Percentiles rank a stretch among this genome's conserved stretches.
phyloP scores from a whole-genome alignment of 148 eudicot genomes.

The Cornus kousa region DNA sequence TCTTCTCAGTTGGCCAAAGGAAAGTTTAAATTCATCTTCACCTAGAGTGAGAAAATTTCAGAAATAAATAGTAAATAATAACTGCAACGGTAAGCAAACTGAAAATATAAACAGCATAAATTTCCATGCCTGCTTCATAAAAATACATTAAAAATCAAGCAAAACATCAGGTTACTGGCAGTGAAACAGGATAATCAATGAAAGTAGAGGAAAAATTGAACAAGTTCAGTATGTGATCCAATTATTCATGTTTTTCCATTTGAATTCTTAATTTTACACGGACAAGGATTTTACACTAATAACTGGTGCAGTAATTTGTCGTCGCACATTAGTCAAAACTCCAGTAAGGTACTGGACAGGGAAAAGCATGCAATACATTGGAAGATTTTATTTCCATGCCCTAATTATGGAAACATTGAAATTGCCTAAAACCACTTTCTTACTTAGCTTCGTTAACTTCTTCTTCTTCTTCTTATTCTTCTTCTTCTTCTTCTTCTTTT shows the following conservation, averaged over 20 bases:
- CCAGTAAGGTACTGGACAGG: background rate
- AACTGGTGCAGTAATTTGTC: background rate
- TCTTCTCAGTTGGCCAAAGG: constrained; percentile 78
- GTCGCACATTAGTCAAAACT: background rate
- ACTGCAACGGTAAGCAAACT: too few relatives aligned
- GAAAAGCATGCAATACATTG: background rate
- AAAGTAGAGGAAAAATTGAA: background rate
- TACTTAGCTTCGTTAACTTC: background rate
- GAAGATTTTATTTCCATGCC: background rate
- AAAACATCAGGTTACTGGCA: background rate
- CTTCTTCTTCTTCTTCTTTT: background rate
- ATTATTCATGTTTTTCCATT: background rate
- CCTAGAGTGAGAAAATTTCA: constrained; percentile 35
- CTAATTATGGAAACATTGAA: background rate
- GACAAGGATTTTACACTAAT: background rate
- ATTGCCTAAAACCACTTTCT: background rate
- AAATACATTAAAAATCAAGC: background rate
- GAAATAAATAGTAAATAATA: background rate
- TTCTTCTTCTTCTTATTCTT: background rate
- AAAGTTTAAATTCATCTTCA: constrained; percentile 68
- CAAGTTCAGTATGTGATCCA: background rate
- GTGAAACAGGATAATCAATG: background rate
- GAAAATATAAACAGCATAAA: background rate
- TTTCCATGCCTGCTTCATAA: background rate
- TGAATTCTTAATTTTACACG: background rate